Conservation (phyloP, 768 basidiomycete species). For the Clathrus columnatus region DNA sequence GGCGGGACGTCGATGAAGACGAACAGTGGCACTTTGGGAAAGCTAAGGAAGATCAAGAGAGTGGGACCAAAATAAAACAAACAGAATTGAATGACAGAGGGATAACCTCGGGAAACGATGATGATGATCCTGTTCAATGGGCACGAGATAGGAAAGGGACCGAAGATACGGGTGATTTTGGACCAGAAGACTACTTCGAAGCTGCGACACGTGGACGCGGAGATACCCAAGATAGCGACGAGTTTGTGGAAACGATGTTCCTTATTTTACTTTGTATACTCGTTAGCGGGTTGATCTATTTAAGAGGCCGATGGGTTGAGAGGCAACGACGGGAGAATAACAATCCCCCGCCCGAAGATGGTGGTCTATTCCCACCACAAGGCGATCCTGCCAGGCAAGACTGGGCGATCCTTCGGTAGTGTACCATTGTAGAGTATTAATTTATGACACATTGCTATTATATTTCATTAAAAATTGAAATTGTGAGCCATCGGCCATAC, state of each 20-base stretch:
- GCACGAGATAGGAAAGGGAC: conserved; percentile 64
- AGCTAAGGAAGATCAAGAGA: conserved; percentile 53
- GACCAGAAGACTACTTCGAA: conserved; percentile 79
- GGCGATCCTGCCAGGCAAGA: conserved; percentile 58
- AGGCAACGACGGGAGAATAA: conserved; percentile 52
- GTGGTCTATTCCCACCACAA: conserved; percentile 50
- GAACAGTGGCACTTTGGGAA: conserved; percentile 78
- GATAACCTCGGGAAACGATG: conserved; percentile 26
- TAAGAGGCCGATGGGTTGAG: conserved; percentile 71
- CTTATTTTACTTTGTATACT: conserved; percentile 64
- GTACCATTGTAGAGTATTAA: background rate
- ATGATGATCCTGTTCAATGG: conserved; percentile 76
- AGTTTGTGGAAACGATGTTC: conserved; percentile 73
- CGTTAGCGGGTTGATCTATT: conserved; percentile 68
- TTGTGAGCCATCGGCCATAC: too few relatives aligned
- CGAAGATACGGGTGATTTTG: conserved; percentile 69
- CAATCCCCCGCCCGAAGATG: conserved; percentile 22
- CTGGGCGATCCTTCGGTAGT: conserved; percentile 53
- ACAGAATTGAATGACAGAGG: conserved; percentile 7
- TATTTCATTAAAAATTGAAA: too few relatives aligned
- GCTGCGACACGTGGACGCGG: conserved; percentile 50
- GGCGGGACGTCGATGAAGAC: conserved; percentile 55
- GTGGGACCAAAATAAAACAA: conserved; percentile 7
- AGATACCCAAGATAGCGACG: conserved; percentile 50
- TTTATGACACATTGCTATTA: too few relatives aligned